Conservation (phyloP, 1,284 basidiomycete species). For the Microbotryum lychnidis-dioicae region DNA sequence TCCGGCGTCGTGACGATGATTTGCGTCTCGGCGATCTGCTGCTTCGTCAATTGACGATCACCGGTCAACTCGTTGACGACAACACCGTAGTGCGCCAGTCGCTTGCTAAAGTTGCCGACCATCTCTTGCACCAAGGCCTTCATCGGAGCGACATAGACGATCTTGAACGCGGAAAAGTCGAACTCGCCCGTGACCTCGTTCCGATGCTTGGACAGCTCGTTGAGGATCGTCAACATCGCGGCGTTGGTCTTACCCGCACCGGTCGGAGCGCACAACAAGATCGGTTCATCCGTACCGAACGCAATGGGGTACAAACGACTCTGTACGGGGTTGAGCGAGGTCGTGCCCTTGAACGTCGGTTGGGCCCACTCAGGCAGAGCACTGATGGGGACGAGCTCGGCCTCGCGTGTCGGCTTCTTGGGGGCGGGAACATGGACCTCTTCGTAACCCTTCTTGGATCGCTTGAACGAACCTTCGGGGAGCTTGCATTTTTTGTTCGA, state of each 20-base stretch:
- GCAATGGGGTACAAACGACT: conserved; percentile 87
- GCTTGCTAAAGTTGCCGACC: conserved; percentile 84
- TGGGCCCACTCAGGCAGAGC: conserved; percentile 79
- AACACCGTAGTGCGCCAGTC: conserved; percentile 73
- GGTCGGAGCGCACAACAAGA: conserved; percentile 94
- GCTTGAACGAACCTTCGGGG: conserved; percentile 95
- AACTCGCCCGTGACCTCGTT: conserved; percentile 75
- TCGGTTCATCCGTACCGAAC: conserved; percentile 82
- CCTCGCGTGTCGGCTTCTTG: conserved; percentile 57
- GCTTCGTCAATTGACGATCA: conserved; percentile 95
- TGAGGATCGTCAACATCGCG: conserved; percentile 86
- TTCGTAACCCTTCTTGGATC: conserved; percentile 91
- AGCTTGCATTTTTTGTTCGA: conserved; percentile 97
- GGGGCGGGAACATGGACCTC: conserved; percentile 97
- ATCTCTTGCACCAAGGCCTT: conserved; percentile 96
- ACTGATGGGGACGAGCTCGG: conserved; percentile 66
- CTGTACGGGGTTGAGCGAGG: conserved; percentile 87
- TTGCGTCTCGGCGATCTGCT: conserved; percentile 93
- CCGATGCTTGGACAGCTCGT: conserved; percentile 75
- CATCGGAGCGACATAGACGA: conserved; percentile 98
- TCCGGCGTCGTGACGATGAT: conserved; percentile 99
- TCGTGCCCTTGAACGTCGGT: conserved; percentile 63
- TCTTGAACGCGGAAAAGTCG: conserved; percentile 87
- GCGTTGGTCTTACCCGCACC: conserved; percentile 99
- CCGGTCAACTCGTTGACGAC: conserved; percentile 93